Evolutionary conservation across 192 early-diverging fungal species (phyloP).

Genomic region (Coemansia guatemalensis): DNA sequence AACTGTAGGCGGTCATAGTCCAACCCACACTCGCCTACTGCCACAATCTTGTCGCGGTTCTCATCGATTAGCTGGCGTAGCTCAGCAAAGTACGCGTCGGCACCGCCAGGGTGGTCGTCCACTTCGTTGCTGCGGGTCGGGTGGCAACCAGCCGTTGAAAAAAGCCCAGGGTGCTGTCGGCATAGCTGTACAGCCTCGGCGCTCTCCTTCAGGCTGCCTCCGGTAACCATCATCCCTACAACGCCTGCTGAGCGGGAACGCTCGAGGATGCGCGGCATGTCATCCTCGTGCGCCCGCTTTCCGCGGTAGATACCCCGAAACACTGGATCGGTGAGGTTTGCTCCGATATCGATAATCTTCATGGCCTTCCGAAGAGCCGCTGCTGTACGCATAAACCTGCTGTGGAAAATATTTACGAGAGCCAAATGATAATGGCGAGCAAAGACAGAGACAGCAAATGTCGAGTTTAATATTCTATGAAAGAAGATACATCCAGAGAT

Average conservation of each 20-base stretch:
- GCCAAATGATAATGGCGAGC: neutral
- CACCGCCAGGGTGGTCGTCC: conserved; percentile 56
- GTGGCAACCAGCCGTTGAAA: conserved; percentile 81
- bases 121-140: conserved; percentile 81
- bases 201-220: conserved; percentile 63
- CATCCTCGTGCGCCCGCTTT: conserved; percentile 73
- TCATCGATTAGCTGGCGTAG: conserved; percentile 47
- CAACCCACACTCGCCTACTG: conserved; percentile 92
- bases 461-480: neutral
- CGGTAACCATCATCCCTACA: conserved; percentile 80
- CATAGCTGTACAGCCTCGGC: conserved; percentile 62
- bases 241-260: conserved; percentile 69
- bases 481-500: conserved; percentile 1
- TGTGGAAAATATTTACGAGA: neutral
- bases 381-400: conserved; percentile 1
- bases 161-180: conserved; percentile 55
- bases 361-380: conserved; percentile 10
- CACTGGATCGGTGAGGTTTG: conserved; percentile 86
- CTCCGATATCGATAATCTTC: conserved; percentile 74
- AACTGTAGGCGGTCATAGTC: conserved; percentile 94
- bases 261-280: conserved; percentile 62
- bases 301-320: conserved; percentile 81
- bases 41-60: conserved; percentile 66
- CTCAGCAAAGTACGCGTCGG: conserved; percentile 62
- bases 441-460: neutral